Conservation (phyloP, 2,329 filamentous ascomycete species). For the Coleophoma eucalyptorum region DNA sequence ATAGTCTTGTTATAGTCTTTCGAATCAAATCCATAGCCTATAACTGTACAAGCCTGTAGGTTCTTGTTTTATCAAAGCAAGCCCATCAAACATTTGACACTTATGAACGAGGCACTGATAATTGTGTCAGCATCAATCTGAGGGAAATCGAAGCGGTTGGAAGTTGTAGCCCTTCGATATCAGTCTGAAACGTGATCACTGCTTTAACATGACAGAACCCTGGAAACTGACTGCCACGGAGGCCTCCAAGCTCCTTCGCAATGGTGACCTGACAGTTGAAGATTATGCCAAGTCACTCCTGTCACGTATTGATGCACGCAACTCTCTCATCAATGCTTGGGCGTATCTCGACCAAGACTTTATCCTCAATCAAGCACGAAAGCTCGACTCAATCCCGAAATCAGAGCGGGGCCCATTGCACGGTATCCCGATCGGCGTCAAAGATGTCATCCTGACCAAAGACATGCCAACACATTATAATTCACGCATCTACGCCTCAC, state of each 20-base stretch:
- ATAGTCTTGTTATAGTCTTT: no score
- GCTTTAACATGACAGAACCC: background rate
- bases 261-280: conserved; percentile 38
- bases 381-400: conserved; percentile 41
- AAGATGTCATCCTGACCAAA: conserved; percentile 53
- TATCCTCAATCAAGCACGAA: conserved; percentile 42
- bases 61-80: no score
- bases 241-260: conserved; percentile 28
- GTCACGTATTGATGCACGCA: conserved; percentile 36
- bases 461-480: conserved; percentile 52
- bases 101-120: no score
- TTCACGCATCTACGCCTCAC: conserved; percentile 45
- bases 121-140: no score
- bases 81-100: no score
- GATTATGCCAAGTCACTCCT: conserved; percentile 42
- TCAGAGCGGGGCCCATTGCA: conserved; percentile 48
- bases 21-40: no score
- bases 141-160: no score
- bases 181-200: no score
- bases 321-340: conserved; percentile 43
- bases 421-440: conserved; percentile 51
- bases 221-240: conserved; percentile 34
- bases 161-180: no score
- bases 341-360: conserved; percentile 35
- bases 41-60: no score